These are phyloP conservation scores for Nakaseomyces delphensis DNA, from an alignment of 1,139 yeast genomes.

Conservation along the genomic window DNA sequence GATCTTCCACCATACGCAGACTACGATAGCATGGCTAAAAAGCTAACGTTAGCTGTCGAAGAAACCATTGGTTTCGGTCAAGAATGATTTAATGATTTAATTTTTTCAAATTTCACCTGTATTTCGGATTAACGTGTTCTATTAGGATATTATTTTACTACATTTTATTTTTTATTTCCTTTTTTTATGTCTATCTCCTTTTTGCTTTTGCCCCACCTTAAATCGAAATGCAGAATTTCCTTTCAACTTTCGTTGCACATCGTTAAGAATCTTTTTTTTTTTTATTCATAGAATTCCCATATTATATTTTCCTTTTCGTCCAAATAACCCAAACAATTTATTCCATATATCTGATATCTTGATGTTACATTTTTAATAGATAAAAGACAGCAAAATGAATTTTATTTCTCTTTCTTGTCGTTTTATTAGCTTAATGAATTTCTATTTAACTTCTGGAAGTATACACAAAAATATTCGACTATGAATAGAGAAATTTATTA, in stretches of 20 bases:
- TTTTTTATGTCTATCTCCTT: not conserved
- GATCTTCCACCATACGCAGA: conserved; percentile 79
- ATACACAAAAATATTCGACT: too few species aligned
- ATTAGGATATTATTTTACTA: not conserved
- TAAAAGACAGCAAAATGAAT: too few species aligned
- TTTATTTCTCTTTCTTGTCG: too few species aligned
- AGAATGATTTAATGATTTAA: conserved; percentile 41
- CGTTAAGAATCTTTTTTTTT: not conserved
- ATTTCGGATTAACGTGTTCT: not conserved
- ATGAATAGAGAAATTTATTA: too few species aligned
- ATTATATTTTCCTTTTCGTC: not conserved
- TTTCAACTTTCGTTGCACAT: not conserved
- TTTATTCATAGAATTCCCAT: conserved; percentile 4
- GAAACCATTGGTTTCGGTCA: conserved; percentile 96
- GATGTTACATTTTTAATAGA: not conserved
- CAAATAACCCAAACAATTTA: too few species aligned
- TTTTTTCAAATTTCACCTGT: conserved; percentile 1
- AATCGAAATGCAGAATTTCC: not conserved
- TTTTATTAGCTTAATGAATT: too few species aligned
- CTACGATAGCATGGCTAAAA: conserved; percentile 67
- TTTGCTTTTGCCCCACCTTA: not conserved
- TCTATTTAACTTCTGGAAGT: too few species aligned
- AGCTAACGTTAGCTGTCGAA: conserved; percentile 79
- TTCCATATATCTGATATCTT: not conserved
- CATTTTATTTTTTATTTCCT: not conserved